These are phyloP conservation scores for Calonectria hawksworthii DNA, from an alignment of 2,329 filamentous ascomycete species.

Conservation along the genomic window DNA sequence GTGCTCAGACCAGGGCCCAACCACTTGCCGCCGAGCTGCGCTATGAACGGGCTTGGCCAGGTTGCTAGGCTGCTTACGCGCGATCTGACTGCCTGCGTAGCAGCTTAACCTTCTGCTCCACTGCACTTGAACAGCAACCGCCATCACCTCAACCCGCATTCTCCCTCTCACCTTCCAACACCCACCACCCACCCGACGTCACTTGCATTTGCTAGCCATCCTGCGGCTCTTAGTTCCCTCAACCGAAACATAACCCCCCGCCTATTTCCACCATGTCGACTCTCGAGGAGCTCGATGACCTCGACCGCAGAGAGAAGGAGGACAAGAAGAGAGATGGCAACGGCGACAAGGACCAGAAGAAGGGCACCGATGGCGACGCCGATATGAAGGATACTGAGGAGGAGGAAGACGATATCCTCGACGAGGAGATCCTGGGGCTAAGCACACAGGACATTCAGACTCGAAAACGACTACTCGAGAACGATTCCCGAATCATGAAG, in stretches of 20 bases:
- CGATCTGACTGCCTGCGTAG: slow-evolving; percentile 47
- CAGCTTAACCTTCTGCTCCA: slow-evolving; percentile 38
- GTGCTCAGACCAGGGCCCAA: slow-evolving; percentile 30
- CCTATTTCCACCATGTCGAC: slow-evolving; percentile 78
- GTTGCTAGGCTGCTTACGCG: slow-evolving; percentile 49
- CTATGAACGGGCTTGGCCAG: slow-evolving; percentile 31
- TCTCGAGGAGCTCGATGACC: slow-evolving; percentile 91
- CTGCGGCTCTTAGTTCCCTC: neutral
- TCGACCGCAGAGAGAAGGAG: slow-evolving; percentile 85
- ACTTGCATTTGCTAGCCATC: neutral
- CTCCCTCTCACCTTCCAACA: slow-evolving; percentile 9
- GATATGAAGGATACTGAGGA: slow-evolving; percentile 90
- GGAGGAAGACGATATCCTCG: slow-evolving; percentile 85
- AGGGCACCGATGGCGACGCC: slow-evolving; percentile 78
- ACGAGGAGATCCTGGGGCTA: slow-evolving; percentile 92
- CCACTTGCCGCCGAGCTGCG: slow-evolving; percentile 28
- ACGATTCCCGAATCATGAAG: slow-evolving; percentile 98
- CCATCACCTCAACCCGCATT: slow-evolving; percentile 26
- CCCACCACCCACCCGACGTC: neutral
- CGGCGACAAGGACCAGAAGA: slow-evolving; percentile 53
- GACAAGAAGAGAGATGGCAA: slow-evolving; percentile 66
- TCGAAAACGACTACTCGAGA: slow-evolving; percentile 91
- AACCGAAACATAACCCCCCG: neutral
- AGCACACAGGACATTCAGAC: slow-evolving; percentile 96
- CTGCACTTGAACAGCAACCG: slow-evolving; percentile 32